Evolutionary conservation across 2,329 filamentous ascomycete species (phyloP).

Genomic region (Fusarium coffeatum): DNA sequence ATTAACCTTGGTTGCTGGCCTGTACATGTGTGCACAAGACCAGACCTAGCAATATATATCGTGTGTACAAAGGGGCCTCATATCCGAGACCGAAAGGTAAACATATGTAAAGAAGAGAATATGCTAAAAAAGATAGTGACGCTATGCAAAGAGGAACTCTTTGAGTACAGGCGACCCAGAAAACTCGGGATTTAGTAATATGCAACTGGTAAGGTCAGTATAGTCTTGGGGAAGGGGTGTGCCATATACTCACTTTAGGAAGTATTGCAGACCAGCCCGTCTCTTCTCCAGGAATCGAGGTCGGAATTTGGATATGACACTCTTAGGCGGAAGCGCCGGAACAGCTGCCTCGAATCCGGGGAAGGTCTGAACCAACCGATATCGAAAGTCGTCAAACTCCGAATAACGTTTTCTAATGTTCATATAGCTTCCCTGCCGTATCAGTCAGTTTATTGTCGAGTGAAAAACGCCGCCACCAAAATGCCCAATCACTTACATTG

Average conservation of each 20-base stretch:
- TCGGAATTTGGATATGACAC: slow-evolving; percentile 85
- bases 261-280: slow-evolving; percentile 86
- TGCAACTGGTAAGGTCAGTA: slow-evolving; percentile 70
- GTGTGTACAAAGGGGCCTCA: slow-evolving; percentile 42
- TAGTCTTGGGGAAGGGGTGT: background rate
- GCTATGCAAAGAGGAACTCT: slow-evolving; percentile 82
- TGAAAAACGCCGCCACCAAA: slow-evolving; percentile 10
- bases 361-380: slow-evolving; percentile 80
- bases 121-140: slow-evolving; percentile 14
- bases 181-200: slow-evolving; percentile 93
- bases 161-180: slow-evolving; percentile 90
- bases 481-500: slow-evolving; percentile 63
- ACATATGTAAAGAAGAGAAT: slow-evolving; percentile 41
- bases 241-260: slow-evolving; percentile 77
- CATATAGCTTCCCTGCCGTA: slow-evolving; percentile 66
- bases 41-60: slow-evolving; percentile 28
- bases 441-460: slow-evolving; percentile 8
- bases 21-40: slow-evolving; percentile 31
- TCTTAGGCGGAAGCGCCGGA: slow-evolving; percentile 91
- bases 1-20: slow-evolving; percentile 38
- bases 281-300: slow-evolving; percentile 87
- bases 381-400: slow-evolving; percentile 87
- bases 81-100: slow-evolving; percentile 22
- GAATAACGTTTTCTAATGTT: slow-evolving; percentile 82
- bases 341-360: slow-evolving; percentile 87